Conservation (phyloP, 305 asterid species). For the Fraxinus ornus region DNA sequence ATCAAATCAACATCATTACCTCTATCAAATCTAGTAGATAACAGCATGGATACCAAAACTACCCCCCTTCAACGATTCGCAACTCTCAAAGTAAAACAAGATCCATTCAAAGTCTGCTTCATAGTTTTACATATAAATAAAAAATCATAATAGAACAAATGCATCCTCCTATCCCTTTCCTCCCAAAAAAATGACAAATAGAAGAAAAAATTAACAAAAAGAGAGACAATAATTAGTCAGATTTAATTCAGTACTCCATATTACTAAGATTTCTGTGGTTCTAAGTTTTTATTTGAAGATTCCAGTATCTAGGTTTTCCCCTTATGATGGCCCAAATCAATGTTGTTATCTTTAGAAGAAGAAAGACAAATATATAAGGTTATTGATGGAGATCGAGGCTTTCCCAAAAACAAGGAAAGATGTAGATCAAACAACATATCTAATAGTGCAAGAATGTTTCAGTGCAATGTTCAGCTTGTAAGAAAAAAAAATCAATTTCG, state of each 20-base stretch:
- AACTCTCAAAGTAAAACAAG: neutral
- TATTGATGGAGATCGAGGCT: neutral
- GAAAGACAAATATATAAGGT: neutral
- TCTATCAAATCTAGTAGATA: neutral
- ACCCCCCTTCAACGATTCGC: neutral
- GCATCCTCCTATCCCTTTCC: neutral
- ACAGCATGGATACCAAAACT: neutral
- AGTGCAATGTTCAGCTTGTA: neutral
- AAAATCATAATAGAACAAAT: neutral
- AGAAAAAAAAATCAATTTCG: no score
- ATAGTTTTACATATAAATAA: neutral
- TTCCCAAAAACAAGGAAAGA: neutral
- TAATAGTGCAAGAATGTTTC: neutral
- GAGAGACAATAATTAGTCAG: neutral
- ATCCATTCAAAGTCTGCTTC: neutral
- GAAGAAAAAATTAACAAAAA: neutral
- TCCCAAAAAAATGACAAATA: neutral
- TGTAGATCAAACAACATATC: neutral
- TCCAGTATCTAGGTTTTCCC: neutral
- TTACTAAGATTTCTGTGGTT: neutral
- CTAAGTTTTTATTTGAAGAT: constrained; percentile 1
- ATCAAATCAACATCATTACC: neutral
- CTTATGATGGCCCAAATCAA: neutral
- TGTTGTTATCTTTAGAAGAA: neutral
- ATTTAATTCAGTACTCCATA: neutral